phyloP scores from a whole-genome alignment of 1,139 yeast genomes.

The Lodderomyces oxycetoniae region DNA sequence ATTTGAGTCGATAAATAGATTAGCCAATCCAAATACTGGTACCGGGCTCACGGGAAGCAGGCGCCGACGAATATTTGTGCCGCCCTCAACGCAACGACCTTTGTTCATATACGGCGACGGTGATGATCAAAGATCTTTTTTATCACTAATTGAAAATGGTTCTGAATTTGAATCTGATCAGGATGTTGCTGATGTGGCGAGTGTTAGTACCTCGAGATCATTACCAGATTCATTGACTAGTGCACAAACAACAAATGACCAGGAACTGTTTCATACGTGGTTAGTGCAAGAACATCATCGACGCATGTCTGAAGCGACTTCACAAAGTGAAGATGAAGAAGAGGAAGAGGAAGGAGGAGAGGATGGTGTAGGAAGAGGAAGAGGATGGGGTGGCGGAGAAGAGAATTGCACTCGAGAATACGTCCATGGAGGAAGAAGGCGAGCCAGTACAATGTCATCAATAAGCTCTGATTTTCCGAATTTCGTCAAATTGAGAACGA shows the following conservation, averaged over 20 bases:
- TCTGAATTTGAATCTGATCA: slow-evolving; percentile 42
- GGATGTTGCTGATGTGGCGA: slow-evolving; percentile 45
- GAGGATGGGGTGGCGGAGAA: slow-evolving; percentile 6
- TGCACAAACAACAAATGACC: slow-evolving; percentile 47
- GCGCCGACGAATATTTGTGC: slow-evolving; percentile 51
- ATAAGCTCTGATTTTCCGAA: slow-evolving; percentile 16
- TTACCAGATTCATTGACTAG: slow-evolving; percentile 59
- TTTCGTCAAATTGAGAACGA: slow-evolving; percentile 42
- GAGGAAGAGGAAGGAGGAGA: slow-evolving; percentile 9
- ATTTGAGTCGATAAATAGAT: slow-evolving; percentile 36
- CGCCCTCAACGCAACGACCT: slow-evolving; percentile 68
- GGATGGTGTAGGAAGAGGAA: slow-evolving; percentile 18
- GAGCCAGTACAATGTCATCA: slow-evolving; percentile 9
- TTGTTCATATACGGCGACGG: slow-evolving; percentile 58
- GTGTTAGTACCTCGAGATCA: slow-evolving; percentile 52
- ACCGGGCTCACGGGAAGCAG: slow-evolving; percentile 35
- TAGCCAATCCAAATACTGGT: slow-evolving; percentile 40
- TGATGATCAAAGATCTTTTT: slow-evolving; percentile 63
- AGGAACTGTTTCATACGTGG: slow-evolving; percentile 55
- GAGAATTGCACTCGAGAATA: slow-evolving; percentile 4
- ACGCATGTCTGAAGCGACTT: slow-evolving; percentile 38
- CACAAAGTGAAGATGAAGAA: slow-evolving; percentile 24
- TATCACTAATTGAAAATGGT: slow-evolving; percentile 39
- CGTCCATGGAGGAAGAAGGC: slow-evolving; percentile 13
- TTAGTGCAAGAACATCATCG: slow-evolving; percentile 64